Conservation (phyloP, 192 early-diverging fungal species). For the Borealophlyctis nickersoniae region DNA sequence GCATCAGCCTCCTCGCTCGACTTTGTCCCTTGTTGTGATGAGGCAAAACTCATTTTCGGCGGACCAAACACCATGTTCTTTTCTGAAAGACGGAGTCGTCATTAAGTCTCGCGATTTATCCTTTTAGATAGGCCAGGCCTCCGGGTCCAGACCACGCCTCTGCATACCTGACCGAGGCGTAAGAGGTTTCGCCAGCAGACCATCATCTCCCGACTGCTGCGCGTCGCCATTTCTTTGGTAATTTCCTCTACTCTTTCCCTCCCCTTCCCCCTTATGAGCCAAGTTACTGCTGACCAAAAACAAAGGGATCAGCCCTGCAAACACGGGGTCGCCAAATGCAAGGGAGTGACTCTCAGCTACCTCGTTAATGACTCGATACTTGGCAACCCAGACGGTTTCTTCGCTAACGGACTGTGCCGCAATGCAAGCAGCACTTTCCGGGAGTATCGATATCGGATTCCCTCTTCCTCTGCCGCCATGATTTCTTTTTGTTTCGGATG, state of each 20-base stretch:
- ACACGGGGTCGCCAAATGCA: too few relatives aligned
- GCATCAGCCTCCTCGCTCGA: not conserved
- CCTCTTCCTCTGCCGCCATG: not conserved
- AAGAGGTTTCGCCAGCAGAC: not conserved
- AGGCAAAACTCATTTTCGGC: constrained; percentile 36
- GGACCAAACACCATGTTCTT: constrained; percentile 32
- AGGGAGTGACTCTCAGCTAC: too few relatives aligned
- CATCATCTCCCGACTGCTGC: too few relatives aligned
- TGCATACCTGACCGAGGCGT: not conserved
- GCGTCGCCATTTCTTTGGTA: too few relatives aligned
- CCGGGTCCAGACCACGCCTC: not conserved
- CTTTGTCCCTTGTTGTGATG: constrained; percentile 15
- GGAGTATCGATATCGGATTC: constrained; percentile 16
- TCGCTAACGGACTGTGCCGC: constrained; percentile 19
- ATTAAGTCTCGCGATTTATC: not conserved
- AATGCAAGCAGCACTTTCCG: constrained; percentile 20
- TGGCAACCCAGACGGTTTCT: constrained; percentile 15
- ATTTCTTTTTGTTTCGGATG: too few relatives aligned
- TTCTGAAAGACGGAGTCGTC: constrained; percentile 10
- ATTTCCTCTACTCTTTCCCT: too few relatives aligned
- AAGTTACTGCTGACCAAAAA: too few relatives aligned
- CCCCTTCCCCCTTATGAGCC: too few relatives aligned
- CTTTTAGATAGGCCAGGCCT: not conserved
- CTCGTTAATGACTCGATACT: constrained; percentile 15
- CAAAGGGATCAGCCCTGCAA: too few relatives aligned